These are phyloP conservation scores for Suillus decipiens DNA, from an alignment of 768 basidiomycete species.

Conservation along the genomic window DNA sequence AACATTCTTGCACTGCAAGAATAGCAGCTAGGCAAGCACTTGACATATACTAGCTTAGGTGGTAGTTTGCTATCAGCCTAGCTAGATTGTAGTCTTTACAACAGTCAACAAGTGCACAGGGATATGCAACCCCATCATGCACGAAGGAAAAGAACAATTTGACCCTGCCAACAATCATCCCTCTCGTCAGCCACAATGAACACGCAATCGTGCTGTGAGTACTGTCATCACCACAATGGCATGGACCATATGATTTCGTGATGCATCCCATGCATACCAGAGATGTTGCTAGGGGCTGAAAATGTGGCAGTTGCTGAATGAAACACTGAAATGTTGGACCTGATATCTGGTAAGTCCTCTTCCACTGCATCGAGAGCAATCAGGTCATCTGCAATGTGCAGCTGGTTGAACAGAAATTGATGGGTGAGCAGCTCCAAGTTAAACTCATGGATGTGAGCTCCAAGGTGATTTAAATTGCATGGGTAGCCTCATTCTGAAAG, in stretches of 20 bases:
- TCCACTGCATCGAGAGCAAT: constrained; percentile 5
- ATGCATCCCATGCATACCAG: constrained; percentile 14
- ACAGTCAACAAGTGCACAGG: constrained; percentile 34
- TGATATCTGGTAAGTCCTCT: neutral
- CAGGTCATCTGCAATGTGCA: neutral
- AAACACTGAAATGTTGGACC: constrained; percentile 23
- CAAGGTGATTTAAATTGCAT: constrained; percentile 10
- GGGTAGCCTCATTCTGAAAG: constrained; percentile 2
- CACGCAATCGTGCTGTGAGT: constrained; percentile 17
- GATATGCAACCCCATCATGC: constrained; percentile 15
- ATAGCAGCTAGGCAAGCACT: no score
- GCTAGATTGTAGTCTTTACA: no score
- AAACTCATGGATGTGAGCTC: constrained; percentile 9
- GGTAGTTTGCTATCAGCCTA: no score
- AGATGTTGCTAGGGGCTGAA: constrained; percentile 26
- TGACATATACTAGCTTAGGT: no score
- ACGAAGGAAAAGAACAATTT: constrained; percentile 31
- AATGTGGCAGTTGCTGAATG: constrained; percentile 31
- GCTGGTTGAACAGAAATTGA: constrained; percentile 14
- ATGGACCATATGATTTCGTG: constrained; percentile 19
- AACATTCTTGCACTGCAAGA: no score
- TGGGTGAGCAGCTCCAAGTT: constrained; percentile 6
- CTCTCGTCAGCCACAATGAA: constrained; percentile 24
- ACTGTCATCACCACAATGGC: constrained; percentile 15
- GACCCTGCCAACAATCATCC: constrained; percentile 25